Percentiles rank a stretch among this genome's conserved stretches.
phyloP scores from a whole-genome alignment of 1,284 basidiomycete species.

The Ceratobasidium sp. region DNA sequence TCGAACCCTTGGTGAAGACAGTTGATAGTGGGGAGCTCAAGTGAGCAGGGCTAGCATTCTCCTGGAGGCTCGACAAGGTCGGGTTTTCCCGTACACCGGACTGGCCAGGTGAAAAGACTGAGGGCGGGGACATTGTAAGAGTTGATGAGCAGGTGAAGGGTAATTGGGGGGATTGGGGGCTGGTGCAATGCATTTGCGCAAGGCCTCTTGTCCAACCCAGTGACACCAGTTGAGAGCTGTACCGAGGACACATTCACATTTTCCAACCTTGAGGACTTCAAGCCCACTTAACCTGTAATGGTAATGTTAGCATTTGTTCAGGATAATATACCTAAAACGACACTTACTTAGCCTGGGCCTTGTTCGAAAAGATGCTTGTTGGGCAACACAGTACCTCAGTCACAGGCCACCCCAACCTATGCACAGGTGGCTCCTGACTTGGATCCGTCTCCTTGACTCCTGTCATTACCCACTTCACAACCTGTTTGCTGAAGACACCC shows the following conservation, averaged over 20 bases:
- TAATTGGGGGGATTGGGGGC: not conserved
- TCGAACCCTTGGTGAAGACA: slow-evolving; percentile 3
- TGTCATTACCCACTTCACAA: slow-evolving; percentile 49
- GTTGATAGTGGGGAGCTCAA: not conserved
- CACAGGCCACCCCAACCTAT: slow-evolving; percentile 36
- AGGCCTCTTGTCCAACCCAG: slow-evolving; percentile 66
- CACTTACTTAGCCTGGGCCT: slow-evolving; percentile 79
- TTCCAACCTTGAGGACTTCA: slow-evolving; percentile 75
- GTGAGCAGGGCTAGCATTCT: not conserved
- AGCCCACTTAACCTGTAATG: slow-evolving; percentile 64
- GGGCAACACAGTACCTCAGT: slow-evolving; percentile 43
- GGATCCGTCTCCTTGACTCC: slow-evolving; percentile 53
- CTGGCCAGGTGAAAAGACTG: not conserved
- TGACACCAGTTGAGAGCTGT: slow-evolving; percentile 80
- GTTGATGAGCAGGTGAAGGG: not conserved
- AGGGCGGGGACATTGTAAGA: not conserved
- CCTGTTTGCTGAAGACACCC: not conserved
- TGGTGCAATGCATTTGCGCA: not conserved
- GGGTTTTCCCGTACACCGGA: not conserved
- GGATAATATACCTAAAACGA: slow-evolving; percentile 34
- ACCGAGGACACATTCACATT: slow-evolving; percentile 79
- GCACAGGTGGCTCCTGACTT: slow-evolving; percentile 17
- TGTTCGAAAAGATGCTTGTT: slow-evolving; percentile 71
- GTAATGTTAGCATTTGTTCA: not conserved
- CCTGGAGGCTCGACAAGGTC: not conserved